These are phyloP conservation scores for Podospora tetraspora DNA, from an alignment of 495 filamentous ascomycete genomes.

Conservation along the genomic window DNA sequence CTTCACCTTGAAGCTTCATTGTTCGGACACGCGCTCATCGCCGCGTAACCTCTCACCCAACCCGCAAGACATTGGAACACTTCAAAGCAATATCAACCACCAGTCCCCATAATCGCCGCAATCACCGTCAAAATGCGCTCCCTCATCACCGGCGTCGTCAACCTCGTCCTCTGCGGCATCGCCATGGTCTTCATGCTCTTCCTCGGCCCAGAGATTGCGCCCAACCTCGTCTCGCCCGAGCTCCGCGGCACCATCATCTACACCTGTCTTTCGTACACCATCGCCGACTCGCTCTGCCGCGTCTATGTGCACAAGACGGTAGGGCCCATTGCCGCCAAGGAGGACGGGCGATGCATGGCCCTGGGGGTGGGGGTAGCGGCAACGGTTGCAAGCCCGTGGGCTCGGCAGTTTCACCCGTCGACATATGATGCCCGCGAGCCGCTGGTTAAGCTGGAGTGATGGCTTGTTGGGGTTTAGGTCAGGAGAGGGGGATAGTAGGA, in stretches of 20 bases:
- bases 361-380: neutral
- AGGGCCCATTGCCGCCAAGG: neutral
- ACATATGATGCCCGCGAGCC: neutral
- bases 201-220: neutral
- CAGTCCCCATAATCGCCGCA: neutral
- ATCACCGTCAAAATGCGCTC: neutral
- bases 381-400: neutral
- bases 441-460: neutral
- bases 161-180: neutral
- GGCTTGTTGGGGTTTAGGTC: neutral
- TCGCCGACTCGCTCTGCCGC: neutral
- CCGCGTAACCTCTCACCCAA: neutral
- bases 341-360: neutral
- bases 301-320: neutral
- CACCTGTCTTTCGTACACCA: neutral
- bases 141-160: neutral
- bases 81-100: neutral
- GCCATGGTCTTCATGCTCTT: neutral
- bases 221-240: neutral
- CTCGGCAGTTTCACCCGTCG: neutral
- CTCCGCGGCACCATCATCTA: neutral
- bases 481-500: neutral
- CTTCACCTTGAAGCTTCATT: neutral
- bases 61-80: neutral
- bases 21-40: neutral